Conservation (phyloP, 768 basidiomycete genomes). For the Chalciporus piperatus region DNA sequence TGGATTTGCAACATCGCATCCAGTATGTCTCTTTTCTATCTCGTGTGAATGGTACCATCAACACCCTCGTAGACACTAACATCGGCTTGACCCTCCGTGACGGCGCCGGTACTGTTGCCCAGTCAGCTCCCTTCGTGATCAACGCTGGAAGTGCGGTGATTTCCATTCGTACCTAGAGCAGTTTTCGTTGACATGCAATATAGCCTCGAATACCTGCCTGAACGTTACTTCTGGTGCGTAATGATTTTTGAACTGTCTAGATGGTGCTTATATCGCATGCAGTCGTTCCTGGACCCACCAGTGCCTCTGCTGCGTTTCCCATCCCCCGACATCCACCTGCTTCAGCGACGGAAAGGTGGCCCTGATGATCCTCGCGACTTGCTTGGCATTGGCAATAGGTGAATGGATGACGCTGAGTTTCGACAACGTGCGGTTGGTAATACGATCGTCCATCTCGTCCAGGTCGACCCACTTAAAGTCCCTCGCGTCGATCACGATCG, state of each 20-base stretch:
- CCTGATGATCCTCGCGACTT: background rate
- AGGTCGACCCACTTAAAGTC: background rate
- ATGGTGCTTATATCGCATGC: constrained; percentile 13
- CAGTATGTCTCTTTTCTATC: constrained; percentile 31
- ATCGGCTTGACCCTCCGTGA: constrained; percentile 66
- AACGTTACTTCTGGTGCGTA: constrained; percentile 22
- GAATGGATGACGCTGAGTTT: background rate
- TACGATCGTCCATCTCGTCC: background rate
- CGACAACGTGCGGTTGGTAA: background rate
- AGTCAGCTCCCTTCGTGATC: constrained; percentile 54
- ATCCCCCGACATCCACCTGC: background rate
- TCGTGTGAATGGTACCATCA: background rate
- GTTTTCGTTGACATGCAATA: constrained; percentile 20
- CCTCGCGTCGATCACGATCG: background rate
- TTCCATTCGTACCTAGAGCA: background rate
- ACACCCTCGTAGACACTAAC: constrained; percentile 37
- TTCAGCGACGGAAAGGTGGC: background rate
- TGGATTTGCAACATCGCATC: constrained; percentile 54
- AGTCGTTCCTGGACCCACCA: constrained; percentile 26
- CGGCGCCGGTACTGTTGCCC: constrained; percentile 45
- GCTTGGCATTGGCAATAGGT: background rate
- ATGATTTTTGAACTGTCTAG: constrained; percentile 10
- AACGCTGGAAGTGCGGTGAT: constrained; percentile 46
- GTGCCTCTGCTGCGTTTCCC: constrained; percentile 1
- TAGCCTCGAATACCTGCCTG: constrained; percentile 36